Conservation (phyloP, 2,329 filamentous ascomycete genomes). For the Didymellaceae sp. region DNA sequence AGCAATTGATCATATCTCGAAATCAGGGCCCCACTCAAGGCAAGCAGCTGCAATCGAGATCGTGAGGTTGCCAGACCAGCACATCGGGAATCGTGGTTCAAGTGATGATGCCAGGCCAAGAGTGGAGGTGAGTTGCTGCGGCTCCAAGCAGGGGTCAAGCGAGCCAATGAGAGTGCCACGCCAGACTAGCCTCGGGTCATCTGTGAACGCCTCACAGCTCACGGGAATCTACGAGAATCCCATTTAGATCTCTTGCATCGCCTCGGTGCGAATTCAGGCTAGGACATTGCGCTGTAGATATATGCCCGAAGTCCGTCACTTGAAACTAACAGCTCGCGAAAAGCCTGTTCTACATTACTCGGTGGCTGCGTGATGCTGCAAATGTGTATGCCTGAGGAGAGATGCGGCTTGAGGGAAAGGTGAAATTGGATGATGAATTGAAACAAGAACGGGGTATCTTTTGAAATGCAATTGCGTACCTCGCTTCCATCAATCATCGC, state of each 20-base stretch:
- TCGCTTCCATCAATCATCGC: conserved; percentile 49
- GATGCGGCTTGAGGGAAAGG: too few species aligned
- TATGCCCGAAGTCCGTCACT: conserved; percentile 14
- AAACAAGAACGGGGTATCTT: conserved; percentile 16
- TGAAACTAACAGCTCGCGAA: conserved; percentile 1
- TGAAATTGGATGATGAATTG: background rate
- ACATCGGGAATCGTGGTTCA: background rate
- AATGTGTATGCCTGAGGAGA: too few species aligned
- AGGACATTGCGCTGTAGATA: background rate
- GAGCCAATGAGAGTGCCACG: background rate
- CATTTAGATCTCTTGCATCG: conserved; percentile 2
- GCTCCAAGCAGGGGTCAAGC: conserved; percentile 5
- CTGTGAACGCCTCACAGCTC: conserved; percentile 16
- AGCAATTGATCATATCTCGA: background rate
- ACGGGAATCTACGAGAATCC: conserved; percentile 1
- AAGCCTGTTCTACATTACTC: background rate
- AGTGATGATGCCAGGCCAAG: background rate
- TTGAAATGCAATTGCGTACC: conserved; percentile 6
- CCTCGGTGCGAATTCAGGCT: conserved; percentile 6
- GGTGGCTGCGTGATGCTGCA: background rate
- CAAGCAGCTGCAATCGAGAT: too few species aligned
- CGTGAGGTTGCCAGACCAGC: background rate
- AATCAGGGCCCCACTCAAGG: too few species aligned
- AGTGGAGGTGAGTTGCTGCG: conserved; percentile 3
- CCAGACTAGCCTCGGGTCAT: conserved; percentile 11